Evolutionary conservation across 371 early-diverging fungal species (phyloP), one percentile per base, ranked within the genome.

Genomic region (Syncephalastrum racemosum): DNA sequence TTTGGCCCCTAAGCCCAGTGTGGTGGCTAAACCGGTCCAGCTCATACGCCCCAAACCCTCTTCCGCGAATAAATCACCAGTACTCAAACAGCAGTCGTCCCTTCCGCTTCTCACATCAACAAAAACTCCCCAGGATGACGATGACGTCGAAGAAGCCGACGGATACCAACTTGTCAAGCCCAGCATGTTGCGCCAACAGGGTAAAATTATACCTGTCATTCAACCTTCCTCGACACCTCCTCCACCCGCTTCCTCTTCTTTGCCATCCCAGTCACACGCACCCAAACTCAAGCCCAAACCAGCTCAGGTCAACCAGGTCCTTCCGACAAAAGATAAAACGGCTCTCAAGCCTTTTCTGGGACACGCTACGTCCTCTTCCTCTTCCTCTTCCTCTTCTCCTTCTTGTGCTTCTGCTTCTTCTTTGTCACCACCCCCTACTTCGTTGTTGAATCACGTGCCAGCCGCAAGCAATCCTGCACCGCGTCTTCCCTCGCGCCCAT

Each of bases 131-230:
- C 14, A 46, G 31, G 40, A 42, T n/a, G 49, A 53, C 18, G 59
- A 59, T 4, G 59, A 60, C 4, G 50, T 49, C 1, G 65, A 64
- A 20, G 60, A 58, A 16, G 72, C 66, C 15, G 74, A 69, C 39
- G 70, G 70, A 19, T 74, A 63, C 46, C 75, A 78, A 40, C 58
- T 78, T 24, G 61, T 78, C 27, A 74, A 69, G 41, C 78, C 78
- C 8, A 72, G 73, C 0, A 62, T 67, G n/a, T 12, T 74, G 15
- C 68, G 71, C n/a, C 65, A 70, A 10, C 36, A 31, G 36, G 36
- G 36, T 12, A 31, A 31, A 31, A 44, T 43, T 23, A 22, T 43
- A 18, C 22, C 27, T 23, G n/a, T 31, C 20, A 43, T 25, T 15
- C 22, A 50, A 50, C 50, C 50, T 6, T 13, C 44, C 12, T 43